These are phyloP conservation scores for Exserohilum rostratum DNA, from an alignment of 2,329 filamentous ascomycete species.

Conservation along the genomic window DNA sequence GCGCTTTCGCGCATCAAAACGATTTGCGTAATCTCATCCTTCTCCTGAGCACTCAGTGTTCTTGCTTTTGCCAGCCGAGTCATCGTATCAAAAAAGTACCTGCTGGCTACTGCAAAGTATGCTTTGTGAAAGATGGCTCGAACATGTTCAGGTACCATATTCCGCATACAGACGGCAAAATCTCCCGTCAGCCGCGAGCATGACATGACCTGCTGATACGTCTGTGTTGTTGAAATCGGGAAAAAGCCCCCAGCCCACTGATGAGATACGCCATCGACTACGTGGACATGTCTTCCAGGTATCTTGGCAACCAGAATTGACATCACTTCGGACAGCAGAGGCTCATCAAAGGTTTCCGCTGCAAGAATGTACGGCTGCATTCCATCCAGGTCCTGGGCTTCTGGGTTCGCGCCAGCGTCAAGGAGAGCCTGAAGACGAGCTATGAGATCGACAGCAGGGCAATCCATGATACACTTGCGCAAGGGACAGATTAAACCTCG, in stretches of 20 bases:
- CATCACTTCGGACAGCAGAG: conserved; percentile 33
- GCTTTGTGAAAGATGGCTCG: conserved; percentile 30
- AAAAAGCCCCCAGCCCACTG: conserved; percentile 33
- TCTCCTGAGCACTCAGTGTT: conserved; percentile 26
- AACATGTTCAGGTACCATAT: conserved; percentile 35
- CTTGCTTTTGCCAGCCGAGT: conserved; percentile 15
- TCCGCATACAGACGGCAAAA: conserved; percentile 25
- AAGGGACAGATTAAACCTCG: conserved; percentile 29
- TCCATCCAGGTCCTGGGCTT: conserved; percentile 27
- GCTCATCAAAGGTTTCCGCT: conserved; percentile 35
- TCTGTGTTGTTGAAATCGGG: conserved; percentile 33
- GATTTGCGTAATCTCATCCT: conserved; percentile 30
- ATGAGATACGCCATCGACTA: conserved; percentile 16
- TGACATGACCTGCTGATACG: conserved; percentile 31
- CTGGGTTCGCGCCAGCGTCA: conserved; percentile 39
- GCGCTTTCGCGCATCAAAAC: conserved; percentile 24
- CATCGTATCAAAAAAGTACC: conserved; percentile 30
- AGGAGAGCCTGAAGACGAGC: conserved; percentile 33
- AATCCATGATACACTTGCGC: conserved; percentile 33
- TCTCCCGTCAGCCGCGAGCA: conserved; percentile 27
- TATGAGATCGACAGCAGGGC: conserved; percentile 37
- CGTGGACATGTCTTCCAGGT: conserved; percentile 18
- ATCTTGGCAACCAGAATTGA: conserved; percentile 33
- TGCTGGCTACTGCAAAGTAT: conserved; percentile 34
- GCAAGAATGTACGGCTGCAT: conserved; percentile 34